Evolutionary conservation across 108 stramenopile genomes (phyloP).

Genomic region (Chaetoceros tenuissimus): DNA sequence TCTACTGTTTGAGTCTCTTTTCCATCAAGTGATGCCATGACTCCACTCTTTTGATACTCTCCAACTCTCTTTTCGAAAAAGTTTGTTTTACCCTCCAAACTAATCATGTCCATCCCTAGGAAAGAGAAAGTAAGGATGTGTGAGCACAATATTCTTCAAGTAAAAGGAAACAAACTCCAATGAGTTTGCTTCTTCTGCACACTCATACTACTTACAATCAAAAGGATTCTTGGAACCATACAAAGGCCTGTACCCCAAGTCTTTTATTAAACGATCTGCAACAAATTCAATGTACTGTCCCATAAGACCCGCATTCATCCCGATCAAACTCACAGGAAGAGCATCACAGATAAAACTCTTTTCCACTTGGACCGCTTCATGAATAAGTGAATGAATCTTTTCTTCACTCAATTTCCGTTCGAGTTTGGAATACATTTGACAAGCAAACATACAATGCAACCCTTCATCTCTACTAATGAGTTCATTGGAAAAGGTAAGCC

Average conservation of each 20-base stretch:
- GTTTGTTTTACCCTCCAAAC: conserved; percentile 95
- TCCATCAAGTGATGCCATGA: conserved; percentile 68
- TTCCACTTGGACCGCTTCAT: conserved; percentile 83
- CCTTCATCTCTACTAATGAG: conserved; percentile 90
- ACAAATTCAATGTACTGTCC: conserved; percentile 89
- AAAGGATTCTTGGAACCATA: conserved; percentile 86
- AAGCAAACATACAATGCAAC: conserved; percentile 94
- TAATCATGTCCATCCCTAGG: conserved; percentile 92
- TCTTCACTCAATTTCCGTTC: conserved; percentile 63
- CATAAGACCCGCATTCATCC: conserved; percentile 88
- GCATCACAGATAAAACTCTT: conserved; percentile 89
- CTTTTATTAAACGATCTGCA: conserved; percentile 72
- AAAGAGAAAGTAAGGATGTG: no score
- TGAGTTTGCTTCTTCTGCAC: no score
- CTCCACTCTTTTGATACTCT: conserved; percentile 96
- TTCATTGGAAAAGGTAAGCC: conserved; percentile 88
- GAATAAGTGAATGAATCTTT: conserved; percentile 75
- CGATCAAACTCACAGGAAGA: conserved; percentile 83
- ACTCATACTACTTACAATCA: conserved; percentile 80
- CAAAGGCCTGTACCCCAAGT: conserved; percentile 67
- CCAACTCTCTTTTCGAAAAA: conserved; percentile 98
- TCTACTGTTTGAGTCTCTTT: conserved; percentile 12
- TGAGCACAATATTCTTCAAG: no score
- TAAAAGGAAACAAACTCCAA: no score
- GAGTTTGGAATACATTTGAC: conserved; percentile 92